Percentiles rank a stretch among this genome's conserved stretches.
Conservation (phyloP, 345 rosid species). For the Garcia nutans region DNA sequence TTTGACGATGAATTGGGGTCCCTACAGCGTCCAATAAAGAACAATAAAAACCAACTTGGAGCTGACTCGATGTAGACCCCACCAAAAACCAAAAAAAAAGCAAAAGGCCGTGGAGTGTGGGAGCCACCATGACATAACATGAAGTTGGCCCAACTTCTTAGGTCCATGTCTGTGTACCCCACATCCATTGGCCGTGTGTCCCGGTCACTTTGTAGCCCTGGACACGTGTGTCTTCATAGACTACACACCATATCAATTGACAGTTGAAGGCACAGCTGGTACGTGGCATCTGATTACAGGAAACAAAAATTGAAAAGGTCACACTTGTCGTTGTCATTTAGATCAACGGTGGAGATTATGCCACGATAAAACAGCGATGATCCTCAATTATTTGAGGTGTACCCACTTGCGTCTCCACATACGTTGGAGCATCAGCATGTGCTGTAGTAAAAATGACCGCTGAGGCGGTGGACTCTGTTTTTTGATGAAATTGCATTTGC, state of each 20-base stretch:
- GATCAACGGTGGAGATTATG: conserved; percentile 9
- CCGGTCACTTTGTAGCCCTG: conserved; percentile 15
- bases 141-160: conserved; percentile 33
- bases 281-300: conserved; percentile 20
- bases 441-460: not conserved
- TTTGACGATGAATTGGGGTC: not conserved
- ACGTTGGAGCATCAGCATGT: not conserved
- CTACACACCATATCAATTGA: no score
- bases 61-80: conserved; percentile 30
- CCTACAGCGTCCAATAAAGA: not conserved
- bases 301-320: not conserved
- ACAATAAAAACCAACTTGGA: conserved; percentile 6
- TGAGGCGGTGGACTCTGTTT: no score
- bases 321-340: not conserved
- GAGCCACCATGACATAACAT: conserved; percentile 11
- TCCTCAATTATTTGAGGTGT: conserved; percentile 17
- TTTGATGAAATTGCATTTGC: no score
- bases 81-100: not conserved
- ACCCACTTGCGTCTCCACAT: conserved; percentile 9
- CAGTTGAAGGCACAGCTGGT: not conserved
- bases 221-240: conserved; percentile 25
- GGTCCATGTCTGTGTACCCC: conserved; percentile 50
- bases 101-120: not conserved
- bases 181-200: conserved; percentile 35
- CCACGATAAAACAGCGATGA: not conserved